Conservation (phyloP, 306 rosid species). For the Rubus parviflorus region DNA sequence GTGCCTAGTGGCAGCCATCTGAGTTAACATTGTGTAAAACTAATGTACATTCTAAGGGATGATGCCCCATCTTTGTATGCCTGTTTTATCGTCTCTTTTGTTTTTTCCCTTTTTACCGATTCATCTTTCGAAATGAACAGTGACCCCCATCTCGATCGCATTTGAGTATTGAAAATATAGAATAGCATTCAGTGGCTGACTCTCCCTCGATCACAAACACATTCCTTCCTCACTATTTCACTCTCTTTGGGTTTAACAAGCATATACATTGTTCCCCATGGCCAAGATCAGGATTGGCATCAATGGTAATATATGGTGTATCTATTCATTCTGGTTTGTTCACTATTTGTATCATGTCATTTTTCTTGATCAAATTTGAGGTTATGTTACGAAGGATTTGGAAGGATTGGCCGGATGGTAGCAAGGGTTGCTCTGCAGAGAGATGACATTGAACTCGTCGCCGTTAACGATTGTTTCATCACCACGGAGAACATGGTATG, state of each 20-base stretch:
- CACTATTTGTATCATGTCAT: neutral
- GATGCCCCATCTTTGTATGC: neutral
- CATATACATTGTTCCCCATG: slow-evolving; percentile 29
- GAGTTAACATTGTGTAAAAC: slow-evolving; percentile 2
- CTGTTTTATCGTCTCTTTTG: neutral
- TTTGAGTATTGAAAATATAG: too few species aligned
- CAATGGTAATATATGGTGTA: slow-evolving; percentile 45
- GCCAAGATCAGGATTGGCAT: slow-evolving; percentile 76
- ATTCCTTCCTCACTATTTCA: neutral
- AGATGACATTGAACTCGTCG: slow-evolving; percentile 66
- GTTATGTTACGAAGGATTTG: slow-evolving; percentile 50
- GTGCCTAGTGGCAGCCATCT: neutral
- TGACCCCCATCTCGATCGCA: neutral
- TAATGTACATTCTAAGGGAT: neutral
- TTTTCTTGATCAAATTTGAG: neutral
- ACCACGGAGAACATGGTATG: slow-evolving; percentile 54
- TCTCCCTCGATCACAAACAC: neutral
- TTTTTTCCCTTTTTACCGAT: neutral
- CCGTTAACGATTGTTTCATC: slow-evolving; percentile 63
- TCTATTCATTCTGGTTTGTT: neutral
- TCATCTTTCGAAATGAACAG: slow-evolving; percentile 20
- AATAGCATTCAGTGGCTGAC: too few species aligned
- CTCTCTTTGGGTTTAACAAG: neutral
- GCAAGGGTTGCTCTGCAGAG: slow-evolving; percentile 68
- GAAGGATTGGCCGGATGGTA: slow-evolving; percentile 64